A percentile compares a stretch with the other conserved stretches of the same genome.
Evolutionary conservation across 2,329 filamentous ascomycete species (phyloP).

Genomic region (Cladophialophora chaetospira): DNA sequence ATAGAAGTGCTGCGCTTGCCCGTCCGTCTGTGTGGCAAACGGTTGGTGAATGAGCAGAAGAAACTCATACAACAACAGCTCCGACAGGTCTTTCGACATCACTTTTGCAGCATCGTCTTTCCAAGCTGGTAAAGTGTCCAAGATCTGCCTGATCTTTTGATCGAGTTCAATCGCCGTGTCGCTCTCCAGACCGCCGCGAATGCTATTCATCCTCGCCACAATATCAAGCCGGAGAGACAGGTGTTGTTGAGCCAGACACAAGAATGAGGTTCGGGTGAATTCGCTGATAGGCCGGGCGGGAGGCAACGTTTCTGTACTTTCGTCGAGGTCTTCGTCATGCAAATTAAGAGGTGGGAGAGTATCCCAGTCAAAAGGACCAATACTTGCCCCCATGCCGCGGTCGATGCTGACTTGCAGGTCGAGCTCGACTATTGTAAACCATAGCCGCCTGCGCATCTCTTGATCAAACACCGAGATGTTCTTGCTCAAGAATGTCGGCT

Average conservation of each 20-base stretch:
- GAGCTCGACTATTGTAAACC: slow-evolving; percentile 59
- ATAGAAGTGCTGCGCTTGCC: slow-evolving; percentile 33
- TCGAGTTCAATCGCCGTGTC: slow-evolving; percentile 36
- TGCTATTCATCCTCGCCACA: slow-evolving; percentile 36
- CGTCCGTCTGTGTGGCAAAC: slow-evolving; percentile 33
- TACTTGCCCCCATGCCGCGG: slow-evolving; percentile 54
- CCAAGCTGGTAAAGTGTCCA: slow-evolving; percentile 35
- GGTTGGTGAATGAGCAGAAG: slow-evolving; percentile 37
- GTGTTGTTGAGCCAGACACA: slow-evolving; percentile 33
- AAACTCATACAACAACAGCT: slow-evolving; percentile 37
- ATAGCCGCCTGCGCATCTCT: slow-evolving; percentile 58
- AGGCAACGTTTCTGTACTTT: slow-evolving; percentile 26
- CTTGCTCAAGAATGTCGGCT: slow-evolving; percentile 44
- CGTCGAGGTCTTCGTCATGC: slow-evolving; percentile 35
- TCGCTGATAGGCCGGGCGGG: slow-evolving; percentile 28
- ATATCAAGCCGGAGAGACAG: slow-evolving; percentile 36
- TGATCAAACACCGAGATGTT: slow-evolving; percentile 49
- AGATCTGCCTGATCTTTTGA: slow-evolving; percentile 32
- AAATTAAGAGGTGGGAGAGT: slow-evolving; percentile 46
- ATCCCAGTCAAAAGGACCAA: slow-evolving; percentile 51
- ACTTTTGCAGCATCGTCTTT: slow-evolving; percentile 11
- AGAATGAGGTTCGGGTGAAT: slow-evolving; percentile 36
- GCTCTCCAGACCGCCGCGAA: slow-evolving; percentile 30
- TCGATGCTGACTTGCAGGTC: slow-evolving; percentile 60
- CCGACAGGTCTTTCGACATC: slow-evolving; percentile 31